Evolutionary conservation across 192 early-diverging fungal genomes (phyloP).

Genomic region (Entomortierella chlamydospora): DNA sequence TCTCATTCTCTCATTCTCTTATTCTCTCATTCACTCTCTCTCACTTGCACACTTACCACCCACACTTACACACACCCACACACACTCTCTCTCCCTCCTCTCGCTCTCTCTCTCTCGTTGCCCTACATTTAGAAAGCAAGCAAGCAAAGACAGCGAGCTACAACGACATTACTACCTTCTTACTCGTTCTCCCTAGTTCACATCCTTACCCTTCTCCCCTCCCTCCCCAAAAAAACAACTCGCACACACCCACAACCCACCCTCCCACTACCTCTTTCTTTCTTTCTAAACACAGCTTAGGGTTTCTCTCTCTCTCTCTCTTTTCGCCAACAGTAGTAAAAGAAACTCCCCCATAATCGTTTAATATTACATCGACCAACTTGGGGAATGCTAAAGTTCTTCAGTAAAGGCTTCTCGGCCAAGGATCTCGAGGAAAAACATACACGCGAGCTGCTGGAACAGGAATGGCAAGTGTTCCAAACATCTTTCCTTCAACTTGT

Average conservation of each 20-base stretch:
- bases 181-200: too few relatives aligned
- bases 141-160: too few relatives aligned
- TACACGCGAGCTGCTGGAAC: slow-evolving; percentile 43
- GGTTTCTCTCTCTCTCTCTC: not conserved
- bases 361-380: not conserved
- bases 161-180: too few relatives aligned
- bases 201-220: too few relatives aligned
- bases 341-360: not conserved
- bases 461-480: slow-evolving; percentile 43
- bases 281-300: not conserved
- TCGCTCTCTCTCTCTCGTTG: too few relatives aligned
- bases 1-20: not conserved
- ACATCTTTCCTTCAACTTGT: not conserved
- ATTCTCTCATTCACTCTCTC: too few relatives aligned
- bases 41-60: too few relatives aligned
- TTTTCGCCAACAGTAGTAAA: not conserved
- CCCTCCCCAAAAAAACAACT: too few relatives aligned
- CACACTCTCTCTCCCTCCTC: not conserved
- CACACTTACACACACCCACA: too few relatives aligned
- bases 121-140: too few relatives aligned
- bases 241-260: too few relatives aligned
- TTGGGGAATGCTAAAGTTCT: slow-evolving; percentile 45
- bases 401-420: slow-evolving; percentile 39
- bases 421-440: slow-evolving; percentile 52
- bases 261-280: too few relatives aligned